Evolutionary conservation across 2,329 filamentous ascomycete species (phyloP).

Genomic region (Proliferodiscus dingleyae): DNA sequence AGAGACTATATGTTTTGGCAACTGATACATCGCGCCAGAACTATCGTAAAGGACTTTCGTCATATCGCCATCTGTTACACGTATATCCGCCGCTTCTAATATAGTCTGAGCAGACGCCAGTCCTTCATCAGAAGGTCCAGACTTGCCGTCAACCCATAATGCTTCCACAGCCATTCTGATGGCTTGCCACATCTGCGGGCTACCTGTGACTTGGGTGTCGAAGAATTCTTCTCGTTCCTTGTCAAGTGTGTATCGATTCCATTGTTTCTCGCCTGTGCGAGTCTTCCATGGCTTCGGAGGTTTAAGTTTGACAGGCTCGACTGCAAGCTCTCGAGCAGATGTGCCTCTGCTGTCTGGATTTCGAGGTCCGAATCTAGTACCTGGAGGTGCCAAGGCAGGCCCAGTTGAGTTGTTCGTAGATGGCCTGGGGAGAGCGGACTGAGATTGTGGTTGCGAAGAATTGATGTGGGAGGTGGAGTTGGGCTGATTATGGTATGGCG

Average conservation of each 20-base stretch:
- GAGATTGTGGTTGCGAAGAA: slow-evolving; percentile 21
- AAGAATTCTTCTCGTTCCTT: slow-evolving; percentile 80
- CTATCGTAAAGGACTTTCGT: slow-evolving; percentile 66
- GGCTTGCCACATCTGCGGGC: slow-evolving; percentile 74
- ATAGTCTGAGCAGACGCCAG: slow-evolving; percentile 73
- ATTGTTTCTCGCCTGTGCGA: slow-evolving; percentile 34
- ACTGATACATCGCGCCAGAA: slow-evolving; percentile 62
- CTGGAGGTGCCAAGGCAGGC: slow-evolving; percentile 36
- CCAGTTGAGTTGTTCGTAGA: slow-evolving; percentile 18
- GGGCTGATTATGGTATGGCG: slow-evolving; percentile 15
- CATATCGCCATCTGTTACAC: slow-evolving; percentile 67
- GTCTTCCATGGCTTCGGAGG: not conserved
- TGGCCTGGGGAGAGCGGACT: slow-evolving; percentile 20
- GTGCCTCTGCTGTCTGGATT: slow-evolving; percentile 55
- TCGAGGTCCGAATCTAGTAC: slow-evolving; percentile 66
- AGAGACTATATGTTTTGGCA: slow-evolving; percentile 64
- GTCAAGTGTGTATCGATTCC: slow-evolving; percentile 66
- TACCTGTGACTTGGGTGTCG: slow-evolving; percentile 78
- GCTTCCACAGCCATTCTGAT: slow-evolving; percentile 63
- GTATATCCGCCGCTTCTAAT: slow-evolving; percentile 71
- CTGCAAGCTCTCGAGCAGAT: slow-evolving; percentile 37
- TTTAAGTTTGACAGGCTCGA: not conserved
- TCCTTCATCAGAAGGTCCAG: slow-evolving; percentile 34
- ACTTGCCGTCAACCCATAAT: slow-evolving; percentile 47
- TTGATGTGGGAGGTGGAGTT: slow-evolving; percentile 50